Conservation (phyloP, 441 rosid species). For the Gossypium aridum region DNA sequence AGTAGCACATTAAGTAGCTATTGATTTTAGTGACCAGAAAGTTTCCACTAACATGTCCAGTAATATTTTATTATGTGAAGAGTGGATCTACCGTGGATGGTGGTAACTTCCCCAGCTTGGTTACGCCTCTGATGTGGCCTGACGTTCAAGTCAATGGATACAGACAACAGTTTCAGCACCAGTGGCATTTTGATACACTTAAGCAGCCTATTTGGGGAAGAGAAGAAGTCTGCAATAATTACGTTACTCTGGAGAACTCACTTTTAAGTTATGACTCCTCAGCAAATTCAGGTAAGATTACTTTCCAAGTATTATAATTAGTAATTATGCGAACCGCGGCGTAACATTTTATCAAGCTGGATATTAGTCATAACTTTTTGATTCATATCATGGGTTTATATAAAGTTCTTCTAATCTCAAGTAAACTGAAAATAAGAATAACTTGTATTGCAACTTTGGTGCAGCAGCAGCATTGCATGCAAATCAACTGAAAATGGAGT, state of each 20-base stretch:
- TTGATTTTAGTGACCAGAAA: background rate
- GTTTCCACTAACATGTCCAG: background rate
- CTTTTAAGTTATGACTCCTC: conserved; percentile 52
- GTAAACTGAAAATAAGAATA: background rate
- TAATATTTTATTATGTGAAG: conserved; percentile 33
- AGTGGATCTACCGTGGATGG: conserved; percentile 46
- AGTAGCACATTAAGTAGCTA: background rate
- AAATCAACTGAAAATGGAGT: conserved; percentile 70
- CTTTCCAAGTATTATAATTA: background rate
- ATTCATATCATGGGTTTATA: background rate
- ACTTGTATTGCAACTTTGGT: conserved; percentile 14
- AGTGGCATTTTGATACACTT: conserved; percentile 50
- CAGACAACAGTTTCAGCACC: conserved; percentile 63
- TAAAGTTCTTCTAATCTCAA: background rate
- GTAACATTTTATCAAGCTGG: conserved; percentile 16
- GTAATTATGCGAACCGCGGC: background rate
- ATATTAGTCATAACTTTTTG: background rate
- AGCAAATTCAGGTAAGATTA: conserved; percentile 50
- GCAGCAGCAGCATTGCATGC: conserved; percentile 61
- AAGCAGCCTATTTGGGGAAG: conserved; percentile 61
- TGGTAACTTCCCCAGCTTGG: conserved; percentile 46
- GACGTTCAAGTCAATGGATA: conserved; percentile 39
- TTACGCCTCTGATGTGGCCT: conserved; percentile 62
- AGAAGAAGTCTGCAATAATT: conserved; percentile 52
- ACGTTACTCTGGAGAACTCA: conserved; percentile 52